These are phyloP conservation scores for Pythium diclinum DNA, from an alignment of 352 stramenopile genomes.

Conservation along the genomic window DNA sequence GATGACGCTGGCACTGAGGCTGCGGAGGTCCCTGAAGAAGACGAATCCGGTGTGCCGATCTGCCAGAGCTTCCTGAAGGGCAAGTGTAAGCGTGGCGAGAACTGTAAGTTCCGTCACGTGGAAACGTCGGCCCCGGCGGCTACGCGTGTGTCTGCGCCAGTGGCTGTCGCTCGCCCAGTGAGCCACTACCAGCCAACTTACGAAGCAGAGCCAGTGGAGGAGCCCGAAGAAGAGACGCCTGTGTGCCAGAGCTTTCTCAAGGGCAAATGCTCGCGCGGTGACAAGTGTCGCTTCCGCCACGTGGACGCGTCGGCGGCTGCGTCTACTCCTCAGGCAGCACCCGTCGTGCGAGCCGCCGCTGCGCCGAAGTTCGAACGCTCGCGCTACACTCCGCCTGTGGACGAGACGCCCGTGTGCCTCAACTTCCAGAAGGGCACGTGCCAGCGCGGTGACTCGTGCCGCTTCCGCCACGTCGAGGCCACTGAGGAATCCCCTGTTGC, in stretches of 20 bases:
- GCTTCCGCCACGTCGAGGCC: slow-evolving; percentile 27
- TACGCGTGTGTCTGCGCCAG: not conserved
- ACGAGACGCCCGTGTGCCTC: slow-evolving; percentile 28
- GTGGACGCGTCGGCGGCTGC: not conserved
- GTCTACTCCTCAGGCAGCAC: not conserved
- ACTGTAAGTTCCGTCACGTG: slow-evolving; percentile 29
- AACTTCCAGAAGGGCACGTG: slow-evolving; percentile 36
- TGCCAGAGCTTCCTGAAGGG: slow-evolving; percentile 32
- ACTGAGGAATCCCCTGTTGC: not conserved
- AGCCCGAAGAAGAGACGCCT: slow-evolving; percentile 13
- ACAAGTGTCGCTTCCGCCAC: slow-evolving; percentile 33
- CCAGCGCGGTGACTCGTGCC: slow-evolving; percentile 28
- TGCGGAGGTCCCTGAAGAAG: not conserved
- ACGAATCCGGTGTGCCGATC: slow-evolving; percentile 14
- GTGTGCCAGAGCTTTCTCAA: slow-evolving; percentile 34
- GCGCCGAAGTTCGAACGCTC: not conserved
- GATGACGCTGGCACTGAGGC: not conserved
- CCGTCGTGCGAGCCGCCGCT: not conserved
- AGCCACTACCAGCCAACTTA: not conserved
- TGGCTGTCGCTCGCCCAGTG: not conserved
- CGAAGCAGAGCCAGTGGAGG: not conserved
- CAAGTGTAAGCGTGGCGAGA: slow-evolving; percentile 34
- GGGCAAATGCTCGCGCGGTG: slow-evolving; percentile 39
- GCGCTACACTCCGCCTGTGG: slow-evolving; percentile 1
- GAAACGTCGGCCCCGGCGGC: not conserved